phyloP scores from a whole-genome alignment of 345 rosid genomes.

The Theobroma cacao region DNA sequence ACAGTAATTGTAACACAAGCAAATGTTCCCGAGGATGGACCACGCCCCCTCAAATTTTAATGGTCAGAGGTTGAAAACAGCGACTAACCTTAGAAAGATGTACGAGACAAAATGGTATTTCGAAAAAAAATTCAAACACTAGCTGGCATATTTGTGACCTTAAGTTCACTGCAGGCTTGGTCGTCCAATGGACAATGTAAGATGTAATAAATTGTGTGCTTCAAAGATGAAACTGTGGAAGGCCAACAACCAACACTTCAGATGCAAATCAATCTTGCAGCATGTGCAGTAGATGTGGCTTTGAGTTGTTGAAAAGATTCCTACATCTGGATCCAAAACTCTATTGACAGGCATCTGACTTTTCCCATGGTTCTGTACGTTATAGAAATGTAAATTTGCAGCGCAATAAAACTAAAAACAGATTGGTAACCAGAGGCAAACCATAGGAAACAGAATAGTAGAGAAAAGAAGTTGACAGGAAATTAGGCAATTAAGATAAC shows the following conservation, averaged over 20 bases:
- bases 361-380: background rate
- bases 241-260: background rate
- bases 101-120: background rate
- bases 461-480: background rate
- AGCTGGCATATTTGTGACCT: background rate
- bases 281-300: background rate
- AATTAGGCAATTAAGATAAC: background rate
- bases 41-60: background rate
- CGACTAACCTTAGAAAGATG: background rate
- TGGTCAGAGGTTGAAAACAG: background rate
- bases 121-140: background rate
- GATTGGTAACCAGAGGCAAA: background rate
- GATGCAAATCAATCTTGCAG: background rate
- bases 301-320: background rate
- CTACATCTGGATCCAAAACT: background rate
- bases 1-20: background rate
- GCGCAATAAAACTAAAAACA: background rate
- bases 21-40: background rate
- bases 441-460: background rate
- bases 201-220: background rate
- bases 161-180: background rate
- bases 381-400: background rate
- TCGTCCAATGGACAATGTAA: background rate
- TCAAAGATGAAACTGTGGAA: background rate
- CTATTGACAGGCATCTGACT: background rate